Base-by-base conservation (phyloP, 805 yeast species). In the Scheffersomyces lignosus region DNA sequence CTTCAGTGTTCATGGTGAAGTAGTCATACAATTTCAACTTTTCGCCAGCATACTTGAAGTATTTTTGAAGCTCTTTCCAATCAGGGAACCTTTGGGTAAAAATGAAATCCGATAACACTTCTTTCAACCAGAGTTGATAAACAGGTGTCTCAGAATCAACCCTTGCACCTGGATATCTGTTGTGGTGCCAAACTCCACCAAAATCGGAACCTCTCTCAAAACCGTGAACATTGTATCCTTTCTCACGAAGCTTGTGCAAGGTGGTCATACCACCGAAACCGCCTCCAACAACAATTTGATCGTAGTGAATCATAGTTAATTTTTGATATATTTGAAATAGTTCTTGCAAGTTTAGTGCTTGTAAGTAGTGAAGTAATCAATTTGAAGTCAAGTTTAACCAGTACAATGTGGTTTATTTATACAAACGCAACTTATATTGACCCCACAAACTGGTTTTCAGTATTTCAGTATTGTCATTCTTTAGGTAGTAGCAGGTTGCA, bases 71-170 rank as follows among this genome's bases (percentile, higher is more conserved):
- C 30, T 57, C 58, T n/a, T 38, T 26, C 44, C 50, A 47, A 27
- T 41, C 54, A 9, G 63, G 61, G 32, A 41, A 58, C 25, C 46
- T 40, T 31, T 40, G 50, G n/a, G 45, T 27, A 54, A 58, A 58
- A 13, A 40, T 34, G 56, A 58, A 58, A 25, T 43, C 40, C 30
- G 46, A 38, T 38, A 49, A 53, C 17, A 51, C 38, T 36, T 57
- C 60, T 7, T 55, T 49, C 29, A 51, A 43, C 23, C 43, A 36
- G 13, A 57, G 40, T 34, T 56, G 56, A 36, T 58, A 58, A 18
- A 41, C 33, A 3, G 62, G 64, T 12, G 49, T 44, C 8, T 43
- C 48, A 12, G 54, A 44, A 43, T 58, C 64, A 27, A 57, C 61
- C 13, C 60, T 42, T 4, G 61, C 49, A 14, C 53, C 53, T 18